phyloP scores from a whole-genome alignment of 1,139 yeast genomes.

The Hemisphaericaspora subhashii region DNA sequence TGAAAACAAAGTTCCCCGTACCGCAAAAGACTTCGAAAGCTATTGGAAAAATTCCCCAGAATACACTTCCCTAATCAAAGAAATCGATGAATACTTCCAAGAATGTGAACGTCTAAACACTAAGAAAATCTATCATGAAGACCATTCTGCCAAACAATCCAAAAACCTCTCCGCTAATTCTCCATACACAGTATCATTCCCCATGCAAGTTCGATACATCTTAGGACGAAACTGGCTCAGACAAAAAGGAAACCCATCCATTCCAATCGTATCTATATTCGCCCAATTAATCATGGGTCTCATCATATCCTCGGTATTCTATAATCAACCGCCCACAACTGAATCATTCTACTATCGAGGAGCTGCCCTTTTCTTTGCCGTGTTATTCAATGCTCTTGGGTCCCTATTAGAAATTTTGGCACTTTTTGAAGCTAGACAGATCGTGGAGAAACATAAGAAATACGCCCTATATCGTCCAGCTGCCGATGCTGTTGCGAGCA shows the following conservation, averaged over 20 bases:
- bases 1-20: constrained; percentile 28
- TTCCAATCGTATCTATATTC: constrained; percentile 56
- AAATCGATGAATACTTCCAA: constrained; percentile 34
- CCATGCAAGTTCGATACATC: constrained; percentile 63
- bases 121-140: constrained; percentile 28
- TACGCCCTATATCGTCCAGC: constrained; percentile 77
- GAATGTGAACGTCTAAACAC: constrained; percentile 17
- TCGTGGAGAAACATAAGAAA: constrained; percentile 76
- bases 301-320: constrained; percentile 72
- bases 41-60: constrained; percentile 66
- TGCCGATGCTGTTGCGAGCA: constrained; percentile 72
- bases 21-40: constrained; percentile 56
- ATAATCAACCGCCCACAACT: constrained; percentile 47
- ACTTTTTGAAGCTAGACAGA: constrained; percentile 69
- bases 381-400: constrained; percentile 73
- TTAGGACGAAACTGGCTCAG: constrained; percentile 64
- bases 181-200: constrained; percentile 65
- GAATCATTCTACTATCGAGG: constrained; percentile 64
- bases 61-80: constrained; percentile 31
- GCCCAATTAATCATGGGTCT: constrained; percentile 77
- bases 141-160: constrained; percentile 61
- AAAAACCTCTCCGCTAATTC: constrained; percentile 52
- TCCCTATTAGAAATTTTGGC: constrained; percentile 73
- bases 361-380: constrained; percentile 74
- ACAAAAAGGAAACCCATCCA: constrained; percentile 63